phyloP scores from a whole-genome alignment of 2,329 filamentous ascomycete genomes.

The Stagonosporopsis tanaceti region DNA sequence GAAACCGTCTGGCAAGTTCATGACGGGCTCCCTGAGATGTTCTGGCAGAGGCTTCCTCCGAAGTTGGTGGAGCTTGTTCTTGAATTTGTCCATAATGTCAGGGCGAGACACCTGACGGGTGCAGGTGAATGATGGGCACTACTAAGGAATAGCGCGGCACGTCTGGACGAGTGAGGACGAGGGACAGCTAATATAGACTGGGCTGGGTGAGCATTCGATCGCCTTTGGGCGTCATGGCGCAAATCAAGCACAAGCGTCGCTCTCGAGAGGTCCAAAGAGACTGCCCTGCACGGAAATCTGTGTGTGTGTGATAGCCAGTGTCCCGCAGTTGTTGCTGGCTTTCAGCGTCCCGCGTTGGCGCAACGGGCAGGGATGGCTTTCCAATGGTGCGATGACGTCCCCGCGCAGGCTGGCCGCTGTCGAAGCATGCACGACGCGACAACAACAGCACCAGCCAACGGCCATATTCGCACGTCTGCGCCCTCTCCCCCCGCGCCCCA shows the following conservation, averaged over 20 bases:
- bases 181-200: conserved; percentile 13
- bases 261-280: neutral
- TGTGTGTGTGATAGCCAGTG: conserved; percentile 1
- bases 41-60: conserved; percentile 35
- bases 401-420: conserved; percentile 3
- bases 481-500: conserved; percentile 1
- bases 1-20: conserved; percentile 37
- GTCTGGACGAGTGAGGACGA: conserved; percentile 21
- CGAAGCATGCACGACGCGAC: conserved; percentile 19
- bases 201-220: conserved; percentile 9
- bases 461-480: conserved; percentile 7
- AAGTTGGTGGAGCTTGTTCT: conserved; percentile 40
- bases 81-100: conserved; percentile 45
- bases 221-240: conserved; percentile 23
- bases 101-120: conserved; percentile 33
- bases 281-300: neutral
- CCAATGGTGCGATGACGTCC: conserved; percentile 16
- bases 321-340: conserved; percentile 12
- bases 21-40: conserved; percentile 35
- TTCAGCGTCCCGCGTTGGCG: conserved; percentile 9
- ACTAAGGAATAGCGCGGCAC: conserved; percentile 21
- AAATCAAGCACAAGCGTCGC: conserved; percentile 5
- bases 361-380: conserved; percentile 12
- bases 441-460: conserved; percentile 18
- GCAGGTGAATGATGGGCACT: conserved; percentile 26